Percentiles rank a stretch among this genome's conserved stretches.
phyloP scores from a whole-genome alignment of 2,329 filamentous ascomycete species.

The Coniochaeta sp. region DNA sequence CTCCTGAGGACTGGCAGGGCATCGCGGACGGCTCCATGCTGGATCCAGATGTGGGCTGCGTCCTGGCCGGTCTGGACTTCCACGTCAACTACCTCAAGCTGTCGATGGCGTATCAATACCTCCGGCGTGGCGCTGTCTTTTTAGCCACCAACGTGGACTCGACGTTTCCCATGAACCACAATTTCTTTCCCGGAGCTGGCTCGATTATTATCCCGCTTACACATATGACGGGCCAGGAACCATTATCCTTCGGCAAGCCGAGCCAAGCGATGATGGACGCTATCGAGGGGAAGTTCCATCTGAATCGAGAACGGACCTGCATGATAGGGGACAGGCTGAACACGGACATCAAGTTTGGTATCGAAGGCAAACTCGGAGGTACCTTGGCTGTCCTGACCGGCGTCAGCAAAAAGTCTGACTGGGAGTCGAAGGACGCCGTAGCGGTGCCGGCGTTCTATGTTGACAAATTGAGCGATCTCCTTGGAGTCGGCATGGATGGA shows the following conservation, averaged over 20 bases:
- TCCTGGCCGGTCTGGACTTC: slow-evolving; percentile 86
- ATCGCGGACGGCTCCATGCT: slow-evolving; percentile 70
- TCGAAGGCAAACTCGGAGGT: slow-evolving; percentile 83
- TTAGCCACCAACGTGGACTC: slow-evolving; percentile 91
- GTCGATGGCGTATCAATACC: slow-evolving; percentile 76
- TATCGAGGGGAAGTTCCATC: slow-evolving; percentile 89
- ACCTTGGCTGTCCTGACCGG: slow-evolving; percentile 88
- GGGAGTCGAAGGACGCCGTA: slow-evolving; percentile 59
- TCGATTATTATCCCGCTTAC: slow-evolving; percentile 71
- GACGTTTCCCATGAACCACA: slow-evolving; percentile 73
- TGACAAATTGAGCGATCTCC: slow-evolving; percentile 73
- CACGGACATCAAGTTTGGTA: slow-evolving; percentile 92
- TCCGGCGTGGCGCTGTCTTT: slow-evolving; percentile 74
- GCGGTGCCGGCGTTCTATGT: slow-evolving; percentile 78
- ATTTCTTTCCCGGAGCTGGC: slow-evolving; percentile 87
- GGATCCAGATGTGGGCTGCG: slow-evolving; percentile 82
- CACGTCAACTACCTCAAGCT: slow-evolving; percentile 95
- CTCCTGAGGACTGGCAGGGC: slow-evolving; percentile 68
- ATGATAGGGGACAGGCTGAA: slow-evolving; percentile 94
- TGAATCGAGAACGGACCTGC: slow-evolving; percentile 77
- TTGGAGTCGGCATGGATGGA: slow-evolving; percentile 2
- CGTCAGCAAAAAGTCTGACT: slow-evolving; percentile 78
- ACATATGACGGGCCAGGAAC: slow-evolving; percentile 62
- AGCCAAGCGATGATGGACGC: slow-evolving; percentile 99
- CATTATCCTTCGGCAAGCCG: slow-evolving; percentile 81